These are phyloP conservation scores for Hypoxylon sp. DNA, from an alignment of 2,329 filamentous ascomycete genomes.

Conservation along the genomic window DNA sequence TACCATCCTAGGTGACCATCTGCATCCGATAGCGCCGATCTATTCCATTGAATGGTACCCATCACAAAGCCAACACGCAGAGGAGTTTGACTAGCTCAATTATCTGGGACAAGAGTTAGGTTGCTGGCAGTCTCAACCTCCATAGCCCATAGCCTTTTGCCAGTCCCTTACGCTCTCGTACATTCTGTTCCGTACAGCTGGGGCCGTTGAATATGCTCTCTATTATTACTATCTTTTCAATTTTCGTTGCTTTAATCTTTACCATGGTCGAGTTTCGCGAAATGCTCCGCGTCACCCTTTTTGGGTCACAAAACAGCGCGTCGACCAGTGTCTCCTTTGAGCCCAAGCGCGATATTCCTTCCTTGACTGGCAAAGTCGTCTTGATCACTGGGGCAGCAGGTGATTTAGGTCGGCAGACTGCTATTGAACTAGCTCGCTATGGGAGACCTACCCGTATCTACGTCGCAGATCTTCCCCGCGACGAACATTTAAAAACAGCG, in stretches of 20 bases:
- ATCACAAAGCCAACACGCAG: too few species aligned
- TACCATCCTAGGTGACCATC: too few species aligned
- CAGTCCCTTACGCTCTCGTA: too few species aligned
- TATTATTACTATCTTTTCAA: neutral
- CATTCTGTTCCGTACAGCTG: too few species aligned
- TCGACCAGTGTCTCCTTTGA: constrained; percentile 20
- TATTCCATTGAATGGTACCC: too few species aligned
- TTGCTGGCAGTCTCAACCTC: too few species aligned
- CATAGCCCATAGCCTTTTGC: too few species aligned
- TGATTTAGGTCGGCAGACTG: constrained; percentile 29
- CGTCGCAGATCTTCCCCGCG: constrained; percentile 35
- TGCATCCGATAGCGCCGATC: too few species aligned
- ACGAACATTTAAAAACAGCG: constrained; percentile 14
- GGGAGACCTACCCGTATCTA: constrained; percentile 36
- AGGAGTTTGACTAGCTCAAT: too few species aligned
- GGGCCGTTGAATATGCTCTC: neutral
- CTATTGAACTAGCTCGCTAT: constrained; percentile 36
- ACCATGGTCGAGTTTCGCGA: neutral
- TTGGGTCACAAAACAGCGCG: neutral
- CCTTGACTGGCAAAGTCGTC: constrained; percentile 35
- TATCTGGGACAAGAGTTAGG: too few species aligned
- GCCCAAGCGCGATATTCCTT: constrained; percentile 34
- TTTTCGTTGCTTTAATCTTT: neutral
- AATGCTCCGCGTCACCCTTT: neutral
- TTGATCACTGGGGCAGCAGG: constrained; percentile 33